These are phyloP conservation scores for Podospora sp. DNA, from an alignment of 495 filamentous ascomycete species.

Conservation along the genomic window DNA sequence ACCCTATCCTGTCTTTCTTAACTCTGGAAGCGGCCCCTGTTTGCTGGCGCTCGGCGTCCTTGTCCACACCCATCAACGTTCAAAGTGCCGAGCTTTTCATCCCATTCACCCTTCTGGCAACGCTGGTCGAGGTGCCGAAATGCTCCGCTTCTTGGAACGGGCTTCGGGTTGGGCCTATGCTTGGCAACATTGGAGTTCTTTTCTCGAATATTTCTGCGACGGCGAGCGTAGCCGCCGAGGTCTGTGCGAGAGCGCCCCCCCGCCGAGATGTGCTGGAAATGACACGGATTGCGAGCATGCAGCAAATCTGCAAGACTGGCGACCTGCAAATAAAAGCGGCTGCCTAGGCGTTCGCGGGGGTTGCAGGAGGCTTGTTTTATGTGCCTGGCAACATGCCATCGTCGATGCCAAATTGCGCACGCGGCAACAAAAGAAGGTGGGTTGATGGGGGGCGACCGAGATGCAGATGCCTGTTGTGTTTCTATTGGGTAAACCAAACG, in stretches of 20 bases:
- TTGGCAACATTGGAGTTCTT: slow-evolving; percentile 12
- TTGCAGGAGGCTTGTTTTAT: slow-evolving; percentile 19
- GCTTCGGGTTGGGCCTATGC: background rate
- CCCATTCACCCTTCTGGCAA: background rate
- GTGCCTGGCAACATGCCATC: slow-evolving; percentile 12
- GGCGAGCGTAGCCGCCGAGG: slow-evolving; percentile 8
- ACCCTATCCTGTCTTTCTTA: background rate
- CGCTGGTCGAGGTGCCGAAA: background rate
- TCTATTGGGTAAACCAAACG: slow-evolving; percentile 21
- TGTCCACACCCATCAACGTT: background rate
- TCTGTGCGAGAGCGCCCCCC: slow-evolving; percentile 25
- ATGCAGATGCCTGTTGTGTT: slow-evolving; percentile 7
- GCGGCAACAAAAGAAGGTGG: background rate
- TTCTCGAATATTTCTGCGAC: slow-evolving; percentile 27
- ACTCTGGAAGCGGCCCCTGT: background rate
- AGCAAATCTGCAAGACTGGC: slow-evolving; percentile 13
- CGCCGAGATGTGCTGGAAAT: slow-evolving; percentile 19
- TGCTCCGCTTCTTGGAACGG: background rate
- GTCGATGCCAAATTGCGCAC: background rate
- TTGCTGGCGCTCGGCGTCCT: background rate
- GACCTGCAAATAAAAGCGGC: background rate
- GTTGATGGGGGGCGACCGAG: slow-evolving; percentile 6
- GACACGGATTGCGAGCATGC: slow-evolving; percentile 21
- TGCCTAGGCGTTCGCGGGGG: background rate
- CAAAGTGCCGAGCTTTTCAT: background rate